Evolutionary conservation across 768 basidiomycete genomes (phyloP).

Genomic region (Termitomyces sp.): DNA sequence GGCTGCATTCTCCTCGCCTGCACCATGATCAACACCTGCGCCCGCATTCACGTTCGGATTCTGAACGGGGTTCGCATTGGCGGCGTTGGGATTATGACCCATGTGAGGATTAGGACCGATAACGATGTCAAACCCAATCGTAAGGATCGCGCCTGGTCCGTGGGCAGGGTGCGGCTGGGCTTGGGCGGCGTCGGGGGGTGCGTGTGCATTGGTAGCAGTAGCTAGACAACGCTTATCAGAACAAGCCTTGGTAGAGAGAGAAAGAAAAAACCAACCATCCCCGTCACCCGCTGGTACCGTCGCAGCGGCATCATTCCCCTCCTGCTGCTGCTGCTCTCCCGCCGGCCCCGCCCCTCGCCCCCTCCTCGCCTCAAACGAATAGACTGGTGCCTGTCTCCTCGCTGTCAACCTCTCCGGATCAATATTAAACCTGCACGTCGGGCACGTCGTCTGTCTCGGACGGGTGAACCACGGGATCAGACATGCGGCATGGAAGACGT

Average conservation of each 20-base stretch:
- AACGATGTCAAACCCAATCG: conserved; percentile 6
- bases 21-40: background rate
- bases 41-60: background rate
- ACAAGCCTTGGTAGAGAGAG: background rate
- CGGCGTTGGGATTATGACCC: background rate
- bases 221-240: background rate
- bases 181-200: background rate
- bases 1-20: background rate
- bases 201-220: background rate
- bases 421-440: conserved; percentile 78
- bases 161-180: background rate
- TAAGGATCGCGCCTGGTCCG: background rate
- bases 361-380: background rate
- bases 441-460: conserved; percentile 75
- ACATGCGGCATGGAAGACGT: conserved; percentile 77
- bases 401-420: conserved; percentile 71
- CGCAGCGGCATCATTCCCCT: background rate
- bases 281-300: background rate
- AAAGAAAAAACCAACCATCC: background rate
- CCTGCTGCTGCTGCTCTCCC: background rate
- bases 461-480: conserved; percentile 80
- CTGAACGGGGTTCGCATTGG: background rate
- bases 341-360: background rate
- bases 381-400: conserved; percentile 10
- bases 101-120: background rate